Percentiles rank a stretch among this genome's conserved stretches.
These are phyloP conservation scores for Prunus mira DNA, from an alignment of 306 rosid species.

Conservation along the genomic window DNA sequence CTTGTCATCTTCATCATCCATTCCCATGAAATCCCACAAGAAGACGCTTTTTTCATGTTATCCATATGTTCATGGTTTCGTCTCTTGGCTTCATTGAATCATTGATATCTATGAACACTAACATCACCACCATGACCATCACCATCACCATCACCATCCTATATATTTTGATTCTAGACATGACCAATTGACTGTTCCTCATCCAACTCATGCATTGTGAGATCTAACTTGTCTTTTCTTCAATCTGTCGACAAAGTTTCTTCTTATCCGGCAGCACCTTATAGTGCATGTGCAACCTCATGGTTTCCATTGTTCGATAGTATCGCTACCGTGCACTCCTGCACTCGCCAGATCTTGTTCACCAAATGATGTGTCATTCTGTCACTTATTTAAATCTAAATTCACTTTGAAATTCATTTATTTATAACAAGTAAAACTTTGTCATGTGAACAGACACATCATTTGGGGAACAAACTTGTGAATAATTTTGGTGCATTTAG, in stretches of 20 bases:
- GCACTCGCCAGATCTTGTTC: too few species aligned
- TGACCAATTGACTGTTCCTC: constrained; percentile 30
- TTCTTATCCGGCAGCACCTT: not conserved
- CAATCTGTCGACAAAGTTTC: not conserved
- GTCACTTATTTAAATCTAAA: too few species aligned
- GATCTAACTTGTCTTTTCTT: constrained; percentile 25
- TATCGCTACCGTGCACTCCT: too few species aligned
- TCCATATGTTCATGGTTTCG: constrained; percentile 13
- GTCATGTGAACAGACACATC: too few species aligned
- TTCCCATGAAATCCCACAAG: constrained; percentile 8
- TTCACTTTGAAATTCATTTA: not conserved
- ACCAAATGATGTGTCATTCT: too few species aligned
- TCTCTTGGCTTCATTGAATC: constrained; percentile 6
- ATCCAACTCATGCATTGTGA: constrained; percentile 11
- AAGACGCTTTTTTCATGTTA: constrained; percentile 18
- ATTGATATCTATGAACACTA: constrained; percentile 13
- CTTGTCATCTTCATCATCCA: constrained; percentile 23
- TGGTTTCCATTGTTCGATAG: too few species aligned
- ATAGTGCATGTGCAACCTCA: too few species aligned
- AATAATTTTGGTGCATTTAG: too few species aligned
- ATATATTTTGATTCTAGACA: constrained; percentile 17
- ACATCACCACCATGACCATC: constrained; percentile 27
- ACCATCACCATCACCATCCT: not conserved
- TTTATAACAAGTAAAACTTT: too few species aligned
- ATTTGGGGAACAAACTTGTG: too few species aligned